A percentile compares a stretch with the other conserved stretches of the same genome.
Conservation (phyloP, 2,329 filamentous ascomycete species). For the Cytospora schulzeri region DNA sequence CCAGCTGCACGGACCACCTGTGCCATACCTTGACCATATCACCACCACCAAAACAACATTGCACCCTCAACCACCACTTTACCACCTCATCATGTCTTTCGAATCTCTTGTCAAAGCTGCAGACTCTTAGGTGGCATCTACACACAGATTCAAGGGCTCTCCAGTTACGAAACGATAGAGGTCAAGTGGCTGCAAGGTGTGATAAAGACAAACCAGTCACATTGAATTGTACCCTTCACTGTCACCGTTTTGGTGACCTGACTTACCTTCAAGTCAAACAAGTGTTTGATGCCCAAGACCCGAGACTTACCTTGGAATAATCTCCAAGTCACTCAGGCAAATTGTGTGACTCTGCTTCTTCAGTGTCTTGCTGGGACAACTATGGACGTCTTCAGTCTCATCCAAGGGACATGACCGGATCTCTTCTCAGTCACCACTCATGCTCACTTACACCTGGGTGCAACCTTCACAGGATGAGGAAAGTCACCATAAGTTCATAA, state of each 20-base stretch:
- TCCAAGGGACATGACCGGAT: not conserved
- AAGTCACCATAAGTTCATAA: not conserved
- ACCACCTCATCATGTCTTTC: too few species aligned
- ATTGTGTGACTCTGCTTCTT: not conserved
- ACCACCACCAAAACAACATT: too few species aligned
- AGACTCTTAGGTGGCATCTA: too few species aligned
- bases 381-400: not conserved
- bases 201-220: too few species aligned
- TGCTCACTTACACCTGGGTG: not conserved
- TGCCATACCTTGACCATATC: too few species aligned
- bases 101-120: too few species aligned
- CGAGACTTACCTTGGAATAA: not conserved
- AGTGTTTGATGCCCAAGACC: not conserved
- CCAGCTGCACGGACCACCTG: not conserved
- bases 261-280: not conserved
- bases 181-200: too few species aligned
- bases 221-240: too few species aligned
- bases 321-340: not conserved
- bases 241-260: too few species aligned
- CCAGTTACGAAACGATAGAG: too few species aligned
- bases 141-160: too few species aligned
- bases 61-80: too few species aligned
- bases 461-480: not conserved
- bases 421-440: not conserved
- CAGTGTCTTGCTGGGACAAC: not conserved